phyloP scores from a whole-genome alignment of 2,329 filamentous ascomycete genomes.

The Trichophyton schoenleinii region DNA sequence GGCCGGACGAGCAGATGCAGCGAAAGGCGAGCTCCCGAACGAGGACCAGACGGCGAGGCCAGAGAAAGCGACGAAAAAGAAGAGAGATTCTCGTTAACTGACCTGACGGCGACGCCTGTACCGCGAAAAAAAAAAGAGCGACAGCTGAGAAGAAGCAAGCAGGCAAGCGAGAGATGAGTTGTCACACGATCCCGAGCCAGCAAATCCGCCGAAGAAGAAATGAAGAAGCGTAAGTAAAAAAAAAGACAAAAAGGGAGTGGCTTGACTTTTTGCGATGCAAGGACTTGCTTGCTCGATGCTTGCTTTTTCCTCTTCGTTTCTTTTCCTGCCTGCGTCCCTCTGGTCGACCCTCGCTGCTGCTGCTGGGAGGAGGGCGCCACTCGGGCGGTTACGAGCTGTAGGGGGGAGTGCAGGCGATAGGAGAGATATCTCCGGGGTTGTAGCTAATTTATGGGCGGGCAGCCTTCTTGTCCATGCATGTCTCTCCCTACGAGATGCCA shows the following conservation, averaged over 20 bases:
- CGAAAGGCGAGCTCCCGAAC: too few relatives aligned
- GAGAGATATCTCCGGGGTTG: background rate
- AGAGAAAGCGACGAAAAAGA: background rate
- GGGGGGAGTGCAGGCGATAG: background rate
- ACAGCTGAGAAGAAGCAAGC: background rate
- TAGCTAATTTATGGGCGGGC: background rate
- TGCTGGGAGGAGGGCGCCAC: background rate
- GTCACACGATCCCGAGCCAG: background rate
- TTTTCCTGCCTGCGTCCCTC: background rate
- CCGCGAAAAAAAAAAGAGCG: background rate
- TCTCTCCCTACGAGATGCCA: background rate
- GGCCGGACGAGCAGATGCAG: background rate
- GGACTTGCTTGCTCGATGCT: too few relatives aligned
- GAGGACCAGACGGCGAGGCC: background rate
- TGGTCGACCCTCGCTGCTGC: background rate
- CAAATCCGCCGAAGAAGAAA: background rate
- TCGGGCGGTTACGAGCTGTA: background rate
- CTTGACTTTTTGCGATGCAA: background rate
- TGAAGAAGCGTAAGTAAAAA: background rate
- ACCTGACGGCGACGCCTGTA: too few relatives aligned
- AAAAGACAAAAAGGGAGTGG: background rate
- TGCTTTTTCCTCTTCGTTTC: background rate
- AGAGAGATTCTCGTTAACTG: too few relatives aligned
- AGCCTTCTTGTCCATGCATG: background rate
- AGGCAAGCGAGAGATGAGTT: conserved; percentile 1